Conservation (phyloP, 805 yeast genomes). For the Priceomyces medius region DNA sequence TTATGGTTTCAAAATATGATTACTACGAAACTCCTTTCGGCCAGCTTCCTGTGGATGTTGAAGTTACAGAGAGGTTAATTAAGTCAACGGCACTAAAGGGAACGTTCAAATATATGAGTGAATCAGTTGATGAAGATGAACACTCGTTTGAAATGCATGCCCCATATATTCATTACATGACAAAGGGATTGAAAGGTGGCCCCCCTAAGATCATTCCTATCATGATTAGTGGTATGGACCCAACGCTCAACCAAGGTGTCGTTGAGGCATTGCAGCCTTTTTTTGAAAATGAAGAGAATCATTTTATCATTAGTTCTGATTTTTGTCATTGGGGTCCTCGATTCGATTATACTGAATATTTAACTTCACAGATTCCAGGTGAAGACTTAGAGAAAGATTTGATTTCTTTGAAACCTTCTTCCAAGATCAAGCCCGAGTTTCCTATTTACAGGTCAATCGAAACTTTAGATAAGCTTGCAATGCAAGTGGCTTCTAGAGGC, state of each 20-base stretch:
- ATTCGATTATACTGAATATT: constrained; percentile 43
- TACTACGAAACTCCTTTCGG: constrained; percentile 84
- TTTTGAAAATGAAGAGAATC: constrained; percentile 52
- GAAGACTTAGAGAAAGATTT: constrained; percentile 20
- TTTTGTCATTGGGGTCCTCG: constrained; percentile 87
- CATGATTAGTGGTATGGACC: constrained; percentile 65
- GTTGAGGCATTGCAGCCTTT: constrained; percentile 53
- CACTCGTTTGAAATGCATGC: constrained; percentile 95
- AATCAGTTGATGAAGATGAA: constrained; percentile 71
- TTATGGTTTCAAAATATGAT: constrained; percentile 51
- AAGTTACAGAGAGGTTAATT: constrained; percentile 36
- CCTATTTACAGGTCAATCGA: constrained; percentile 76
- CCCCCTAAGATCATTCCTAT: constrained; percentile 69
- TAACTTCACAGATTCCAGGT: constrained; percentile 16
- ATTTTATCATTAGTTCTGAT: constrained; percentile 83
- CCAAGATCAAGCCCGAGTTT: constrained; percentile 15
- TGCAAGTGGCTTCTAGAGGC: constrained; percentile 59
- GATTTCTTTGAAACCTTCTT: constrained; percentile 9
- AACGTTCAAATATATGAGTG: constrained; percentile 55
- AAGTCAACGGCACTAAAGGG: constrained; percentile 20
- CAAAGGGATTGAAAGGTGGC: constrained; percentile 31
- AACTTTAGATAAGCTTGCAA: constrained; percentile 65
- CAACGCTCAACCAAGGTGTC: constrained; percentile 41
- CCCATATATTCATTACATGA: constrained; percentile 62
- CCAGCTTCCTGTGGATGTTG: constrained; percentile 60